Percentiles rank a stretch among this genome's conserved stretches.
These are phyloP conservation scores for Xylaria sp. DNA, from an alignment of 2,329 filamentous ascomycete species.

Conservation along the genomic window DNA sequence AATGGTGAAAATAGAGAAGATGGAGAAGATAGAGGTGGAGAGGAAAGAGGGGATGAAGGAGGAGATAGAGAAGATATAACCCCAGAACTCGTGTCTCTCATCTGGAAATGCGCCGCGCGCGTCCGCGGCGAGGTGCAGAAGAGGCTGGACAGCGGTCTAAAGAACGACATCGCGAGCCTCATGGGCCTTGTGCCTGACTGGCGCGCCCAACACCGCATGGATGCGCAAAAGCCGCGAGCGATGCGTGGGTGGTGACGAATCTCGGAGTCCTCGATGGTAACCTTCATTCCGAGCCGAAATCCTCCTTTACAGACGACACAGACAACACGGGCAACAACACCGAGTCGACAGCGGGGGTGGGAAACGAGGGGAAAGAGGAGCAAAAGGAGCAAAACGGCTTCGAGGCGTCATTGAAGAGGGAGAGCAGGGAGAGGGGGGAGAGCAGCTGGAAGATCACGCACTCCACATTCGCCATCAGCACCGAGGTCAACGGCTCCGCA, in stretches of 20 bases:
- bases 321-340: no score
- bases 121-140: slow-evolving; percentile 40
- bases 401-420: no score
- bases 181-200: slow-evolving; percentile 45
- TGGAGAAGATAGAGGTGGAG: neutral
- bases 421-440: neutral
- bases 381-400: no score
- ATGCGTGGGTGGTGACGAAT: slow-evolving; percentile 45
- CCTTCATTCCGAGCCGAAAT: neutral
- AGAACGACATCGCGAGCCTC: slow-evolving; percentile 43
- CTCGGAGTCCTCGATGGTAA: slow-evolving; percentile 45
- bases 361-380: no score
- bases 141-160: slow-evolving; percentile 37
- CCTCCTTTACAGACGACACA: no score
- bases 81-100: slow-evolving; percentile 10
- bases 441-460: slow-evolving; percentile 31
- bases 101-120: slow-evolving; percentile 35
- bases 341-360: no score
- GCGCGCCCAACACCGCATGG: slow-evolving; percentile 38
- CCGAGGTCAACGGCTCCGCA: slow-evolving; percentile 31
- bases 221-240: slow-evolving; percentile 39
- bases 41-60: no score
- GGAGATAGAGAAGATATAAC: no score
- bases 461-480: slow-evolving; percentile 31
- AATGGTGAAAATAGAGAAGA: neutral